These are phyloP conservation scores for Malus hybrid DNA, from an alignment of 331 rosid genomes.

Conservation along the genomic window DNA sequence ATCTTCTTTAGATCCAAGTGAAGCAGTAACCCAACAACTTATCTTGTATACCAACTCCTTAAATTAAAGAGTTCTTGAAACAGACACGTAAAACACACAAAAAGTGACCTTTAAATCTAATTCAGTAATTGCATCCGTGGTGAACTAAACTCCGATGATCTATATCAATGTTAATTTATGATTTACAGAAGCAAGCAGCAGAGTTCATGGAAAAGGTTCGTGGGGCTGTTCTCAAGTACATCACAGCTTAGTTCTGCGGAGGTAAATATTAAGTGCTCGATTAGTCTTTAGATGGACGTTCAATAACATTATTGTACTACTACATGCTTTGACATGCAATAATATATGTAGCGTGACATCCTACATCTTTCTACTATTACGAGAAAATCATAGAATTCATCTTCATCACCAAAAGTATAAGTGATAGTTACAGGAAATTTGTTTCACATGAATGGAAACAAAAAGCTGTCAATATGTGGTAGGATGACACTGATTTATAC, in stretches of 20 bases:
- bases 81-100: neutral
- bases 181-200: slow-evolving; percentile 77
- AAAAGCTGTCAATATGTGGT: too few relatives aligned
- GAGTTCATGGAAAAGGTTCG: slow-evolving; percentile 93
- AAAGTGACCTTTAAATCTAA: neutral
- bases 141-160: neutral
- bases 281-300: neutral
- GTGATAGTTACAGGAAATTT: neutral
- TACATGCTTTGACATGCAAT: neutral
- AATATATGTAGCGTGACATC: neutral
- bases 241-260: slow-evolving; percentile 47
- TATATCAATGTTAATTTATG: slow-evolving; percentile 5
- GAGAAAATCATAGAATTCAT: neutral
- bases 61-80: neutral
- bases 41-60: neutral
- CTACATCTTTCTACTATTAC: neutral
- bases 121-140: neutral
- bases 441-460: too few relatives aligned
- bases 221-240: slow-evolving; percentile 69
- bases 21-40: neutral
- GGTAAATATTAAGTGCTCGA: slow-evolving; percentile 7
- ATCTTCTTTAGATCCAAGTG: neutral
- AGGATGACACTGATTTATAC: neutral
- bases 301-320: neutral
- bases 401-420: neutral